Evolutionary conservation across 2,329 filamentous ascomycete genomes (phyloP), one percentile per base, ranked within the genome.

Genomic region (Penicillium thymicola): DNA sequence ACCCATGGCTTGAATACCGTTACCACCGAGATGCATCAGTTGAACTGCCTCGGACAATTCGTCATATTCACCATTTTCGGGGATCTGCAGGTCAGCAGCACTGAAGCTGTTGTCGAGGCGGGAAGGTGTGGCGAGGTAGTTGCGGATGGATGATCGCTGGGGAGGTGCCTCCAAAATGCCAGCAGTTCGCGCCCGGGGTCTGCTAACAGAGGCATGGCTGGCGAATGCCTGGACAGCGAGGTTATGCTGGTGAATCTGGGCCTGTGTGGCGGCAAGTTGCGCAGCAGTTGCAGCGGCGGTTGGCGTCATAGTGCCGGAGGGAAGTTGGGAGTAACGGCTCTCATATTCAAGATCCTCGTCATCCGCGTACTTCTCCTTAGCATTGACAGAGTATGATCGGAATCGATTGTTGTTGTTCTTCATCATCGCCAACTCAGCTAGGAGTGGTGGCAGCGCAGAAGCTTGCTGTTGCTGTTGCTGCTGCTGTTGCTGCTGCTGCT

Each of bases 311-410:
- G 80, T 79, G 25, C 85, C 85, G 51, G 83, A 85, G 61, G 84
- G 84, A 52, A 79, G 72, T 50, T 78, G 76, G 43, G 81, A 80
- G 67, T 85, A 86, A 55, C 78, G 76, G 46, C 74, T 75, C 82
- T 86, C 73, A 58, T 89, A 90, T 16, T 90, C 87, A 58, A 92
- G 89, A 27, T 92, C 88, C 51, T 95, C 92, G 45, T 91, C 88
- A 66, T 95, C 91, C 2, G 89, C 92, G 67, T 97, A 97, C 73
- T 94, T 95, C 72, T 97, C 93, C 75, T 96, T 97, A 54, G 96
- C 95, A 75, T 99, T 99, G 63, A 99, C 94, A 0, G 94, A 99
- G 74, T 97, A 97, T 2, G 94, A 99, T 45, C 94, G 87, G 80
- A 97, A 96, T 51, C 94, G 86, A 72, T 89, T 97, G 66, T 89